These are phyloP conservation scores for Magnolia officinalis DNA, from an alignment of 164 flowering plant species.

Conservation along the genomic window DNA sequence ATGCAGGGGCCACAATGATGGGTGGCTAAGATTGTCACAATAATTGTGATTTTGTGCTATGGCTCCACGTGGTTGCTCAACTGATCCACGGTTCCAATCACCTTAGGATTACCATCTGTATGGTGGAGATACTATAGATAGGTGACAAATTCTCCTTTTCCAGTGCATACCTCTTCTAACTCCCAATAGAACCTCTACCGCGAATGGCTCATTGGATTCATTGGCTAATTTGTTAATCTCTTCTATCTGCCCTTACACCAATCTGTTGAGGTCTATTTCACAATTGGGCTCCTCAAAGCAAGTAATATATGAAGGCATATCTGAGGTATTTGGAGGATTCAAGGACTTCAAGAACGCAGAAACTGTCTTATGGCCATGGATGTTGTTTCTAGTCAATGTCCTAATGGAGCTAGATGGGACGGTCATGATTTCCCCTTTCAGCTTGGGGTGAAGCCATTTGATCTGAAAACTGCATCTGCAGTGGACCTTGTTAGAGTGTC, in stretches of 20 bases:
- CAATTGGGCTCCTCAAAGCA: conserved; percentile 16
- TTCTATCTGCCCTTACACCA: conserved; percentile 40
- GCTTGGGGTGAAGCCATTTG: conserved; percentile 35
- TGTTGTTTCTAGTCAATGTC: conserved; percentile 26
- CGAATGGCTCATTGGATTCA: conserved; percentile 11
- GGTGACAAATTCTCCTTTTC: no score
- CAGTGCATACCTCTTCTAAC: conserved; percentile 16
- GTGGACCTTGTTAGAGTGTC: conserved; percentile 34
- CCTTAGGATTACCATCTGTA: no score
- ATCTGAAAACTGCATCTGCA: conserved; percentile 47
- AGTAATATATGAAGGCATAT: conserved; percentile 15
- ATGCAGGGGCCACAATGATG: no score
- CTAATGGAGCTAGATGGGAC: conserved; percentile 38
- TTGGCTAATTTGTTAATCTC: conserved; percentile 29
- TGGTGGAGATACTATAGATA: no score
- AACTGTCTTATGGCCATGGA: conserved; percentile 35
- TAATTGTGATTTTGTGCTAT: no score
- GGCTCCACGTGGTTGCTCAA: no score
- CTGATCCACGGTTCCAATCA: no score
- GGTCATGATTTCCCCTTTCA: conserved; percentile 22
- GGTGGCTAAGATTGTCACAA: no score
- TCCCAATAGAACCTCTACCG: conserved; percentile 21
- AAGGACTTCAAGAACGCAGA: conserved; percentile 27
- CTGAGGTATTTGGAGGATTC: conserved; percentile 6
- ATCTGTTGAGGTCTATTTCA: conserved; percentile 21